Conservation (phyloP, 495 filamentous ascomycete genomes). For the Acidomyces sp. region DNA sequence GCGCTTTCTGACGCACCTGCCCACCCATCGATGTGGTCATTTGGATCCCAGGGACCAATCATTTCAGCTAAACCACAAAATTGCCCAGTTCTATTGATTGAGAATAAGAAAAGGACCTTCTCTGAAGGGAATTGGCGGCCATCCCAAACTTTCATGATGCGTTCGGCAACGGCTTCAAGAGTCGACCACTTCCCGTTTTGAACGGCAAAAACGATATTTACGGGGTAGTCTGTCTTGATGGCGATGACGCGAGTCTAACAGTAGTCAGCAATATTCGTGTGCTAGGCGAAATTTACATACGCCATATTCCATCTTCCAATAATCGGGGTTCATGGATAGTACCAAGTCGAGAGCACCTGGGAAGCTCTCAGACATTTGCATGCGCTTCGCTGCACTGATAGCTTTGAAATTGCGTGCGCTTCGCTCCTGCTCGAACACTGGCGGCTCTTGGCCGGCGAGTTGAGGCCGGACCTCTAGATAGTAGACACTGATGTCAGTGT, state of each 20-base stretch:
- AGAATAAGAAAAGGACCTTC: slow-evolving; percentile 9
- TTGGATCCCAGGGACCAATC: slow-evolving; percentile 4
- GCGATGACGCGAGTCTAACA: slow-evolving; percentile 8
- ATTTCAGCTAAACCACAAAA: slow-evolving; percentile 14
- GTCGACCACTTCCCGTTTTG: slow-evolving; percentile 1
- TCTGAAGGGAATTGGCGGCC: not conserved
- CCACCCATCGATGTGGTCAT: slow-evolving; percentile 5
- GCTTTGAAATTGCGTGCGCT: not conserved
- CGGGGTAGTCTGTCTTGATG: slow-evolving; percentile 13
- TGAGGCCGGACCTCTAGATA: not conserved
- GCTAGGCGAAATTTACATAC: not conserved
- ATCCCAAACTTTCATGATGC: slow-evolving; percentile 7
- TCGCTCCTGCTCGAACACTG: not conserved
- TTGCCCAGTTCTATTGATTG: slow-evolving; percentile 10
- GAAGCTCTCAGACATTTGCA: no score
- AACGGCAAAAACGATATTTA: slow-evolving; percentile 4
- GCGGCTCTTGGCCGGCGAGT: not conserved
- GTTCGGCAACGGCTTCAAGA: slow-evolving; percentile 3
- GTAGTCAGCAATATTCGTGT: not conserved
- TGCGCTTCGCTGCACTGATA: not conserved
- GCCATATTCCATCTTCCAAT: not conserved
- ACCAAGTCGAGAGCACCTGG: not conserved
- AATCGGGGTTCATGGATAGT: slow-evolving; percentile 2
- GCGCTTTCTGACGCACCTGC: not conserved
- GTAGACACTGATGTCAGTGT: not conserved